Conservation (phyloP, 2,329 filamentous ascomycete species). For the Fusarium begoniae region DNA sequence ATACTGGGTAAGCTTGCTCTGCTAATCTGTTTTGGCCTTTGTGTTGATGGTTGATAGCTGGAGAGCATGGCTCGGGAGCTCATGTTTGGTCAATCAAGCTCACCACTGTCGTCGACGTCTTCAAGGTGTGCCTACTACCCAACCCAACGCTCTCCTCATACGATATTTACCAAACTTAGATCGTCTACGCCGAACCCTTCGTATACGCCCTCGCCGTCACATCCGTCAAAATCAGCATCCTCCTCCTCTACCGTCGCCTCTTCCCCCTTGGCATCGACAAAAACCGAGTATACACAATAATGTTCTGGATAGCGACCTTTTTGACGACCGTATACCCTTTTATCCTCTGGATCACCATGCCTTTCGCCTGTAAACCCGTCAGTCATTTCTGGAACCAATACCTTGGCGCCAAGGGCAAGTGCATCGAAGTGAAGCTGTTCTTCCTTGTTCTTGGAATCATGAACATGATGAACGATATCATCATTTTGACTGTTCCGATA, state of each 20-base stretch:
- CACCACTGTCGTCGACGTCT: neutral
- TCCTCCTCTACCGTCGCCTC: slow-evolving; percentile 12
- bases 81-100: slow-evolving; percentile 14
- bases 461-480: slow-evolving; percentile 20
- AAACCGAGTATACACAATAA: slow-evolving; percentile 3
- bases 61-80: neutral
- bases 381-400: slow-evolving; percentile 21
- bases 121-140: neutral
- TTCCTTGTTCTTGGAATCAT: slow-evolving; percentile 14
- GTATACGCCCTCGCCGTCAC: slow-evolving; percentile 16
- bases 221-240: slow-evolving; percentile 17
- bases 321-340: neutral
- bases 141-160: no score
- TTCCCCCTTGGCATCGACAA: slow-evolving; percentile 15
- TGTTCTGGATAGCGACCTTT: slow-evolving; percentile 2
- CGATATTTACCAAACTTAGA: no score
- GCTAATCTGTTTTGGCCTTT: fast-evolving
- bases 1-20: neutral
- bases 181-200: slow-evolving; percentile 8
- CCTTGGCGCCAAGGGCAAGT: neutral
- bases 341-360: slow-evolving; percentile 17
- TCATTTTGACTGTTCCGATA: slow-evolving; percentile 5
- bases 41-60: neutral
- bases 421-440: slow-evolving; percentile 2
- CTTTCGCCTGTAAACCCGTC: neutral